These are phyloP conservation scores for Cylindrotheca closterium DNA, from an alignment of 108 stramenopile species.

Conservation along the genomic window DNA sequence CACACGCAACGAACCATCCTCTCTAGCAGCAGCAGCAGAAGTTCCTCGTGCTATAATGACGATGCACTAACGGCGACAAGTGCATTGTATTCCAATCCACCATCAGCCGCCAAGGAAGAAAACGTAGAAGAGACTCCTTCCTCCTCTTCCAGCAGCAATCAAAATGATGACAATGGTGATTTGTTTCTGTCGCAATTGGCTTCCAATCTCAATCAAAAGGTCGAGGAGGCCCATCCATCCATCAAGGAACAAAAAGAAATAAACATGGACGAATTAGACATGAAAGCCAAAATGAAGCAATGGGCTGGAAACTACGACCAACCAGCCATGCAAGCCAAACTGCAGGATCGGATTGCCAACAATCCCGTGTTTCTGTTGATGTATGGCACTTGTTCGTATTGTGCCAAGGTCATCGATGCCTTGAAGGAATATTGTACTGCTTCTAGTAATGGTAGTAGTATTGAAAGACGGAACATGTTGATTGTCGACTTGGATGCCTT, in stretches of 20 bases:
- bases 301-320: not conserved
- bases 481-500: not conserved
- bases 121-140: no score
- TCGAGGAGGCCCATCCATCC: not conserved
- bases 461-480: not conserved
- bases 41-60: no score
- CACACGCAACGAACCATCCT: no score
- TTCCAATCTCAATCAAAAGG: not conserved
- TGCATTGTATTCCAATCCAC: no score
- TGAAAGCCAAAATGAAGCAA: not conserved
- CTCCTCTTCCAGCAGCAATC: no score
- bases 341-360: not conserved
- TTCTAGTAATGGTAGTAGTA: not conserved
- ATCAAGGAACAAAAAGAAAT: not conserved
- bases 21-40: no score
- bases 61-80: no score
- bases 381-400: not conserved
- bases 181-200: not conserved
- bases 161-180: constrained; percentile 2
- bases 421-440: not conserved
- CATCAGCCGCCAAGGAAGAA: no score
- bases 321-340: not conserved
- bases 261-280: not conserved
- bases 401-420: not conserved
- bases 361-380: not conserved